Base-by-base conservation (phyloP, 495 filamentous ascomycete species). In the Neurospora sp. region DNA sequence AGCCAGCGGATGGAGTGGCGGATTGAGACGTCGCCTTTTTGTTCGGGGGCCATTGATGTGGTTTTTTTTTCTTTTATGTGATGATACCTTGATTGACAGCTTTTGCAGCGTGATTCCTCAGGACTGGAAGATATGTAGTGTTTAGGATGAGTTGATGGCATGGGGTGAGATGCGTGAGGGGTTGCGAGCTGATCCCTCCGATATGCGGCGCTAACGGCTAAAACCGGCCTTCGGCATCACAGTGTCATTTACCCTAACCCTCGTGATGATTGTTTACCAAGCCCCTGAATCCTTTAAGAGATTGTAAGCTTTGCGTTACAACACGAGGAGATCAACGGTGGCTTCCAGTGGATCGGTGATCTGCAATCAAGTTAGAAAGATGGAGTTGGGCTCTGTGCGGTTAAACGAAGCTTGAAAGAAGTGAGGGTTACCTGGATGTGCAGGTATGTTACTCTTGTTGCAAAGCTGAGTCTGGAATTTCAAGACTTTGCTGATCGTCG, bases 1-100 rank as follows among this genome's bases (percentile, higher is more conserved):
- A 84, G 76, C 84, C 84, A 86, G 41, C 82, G 80, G 71, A 86
- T 82, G 41, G 73, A 80, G 22, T 81, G 73, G 9, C 84, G 79
- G 61, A 80, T 73, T 0, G 84, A 86, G n/a, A 86, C 79, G 69
- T 81, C 79, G 8, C 69, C 73, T 66, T 66, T 1, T 1, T 2
- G 53, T 16, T 66, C 53, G 5, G 53, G 1, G 2, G 53, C 53
- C 53, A 66, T 66, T 6, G 14, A 35, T 9, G 53, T 35, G 27
- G 6, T 8, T 5, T 27, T 35, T 27, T 35, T 27, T 35, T 0
- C 12, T 66, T 35, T 18, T 53, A 3, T 53, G 20, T 12, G 46
- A 27, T 53, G 10, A 22, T 5, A 5, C 22, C 10, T 10, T 4
- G 8, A 53, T 27, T 14, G 20, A 27, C 3, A 27, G 20, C 11